Evolutionary conservation across 176 grass and related monocot species (phyloP), one percentile per base, ranked within the genome.

Genomic region (Zizania latifolia): DNA sequence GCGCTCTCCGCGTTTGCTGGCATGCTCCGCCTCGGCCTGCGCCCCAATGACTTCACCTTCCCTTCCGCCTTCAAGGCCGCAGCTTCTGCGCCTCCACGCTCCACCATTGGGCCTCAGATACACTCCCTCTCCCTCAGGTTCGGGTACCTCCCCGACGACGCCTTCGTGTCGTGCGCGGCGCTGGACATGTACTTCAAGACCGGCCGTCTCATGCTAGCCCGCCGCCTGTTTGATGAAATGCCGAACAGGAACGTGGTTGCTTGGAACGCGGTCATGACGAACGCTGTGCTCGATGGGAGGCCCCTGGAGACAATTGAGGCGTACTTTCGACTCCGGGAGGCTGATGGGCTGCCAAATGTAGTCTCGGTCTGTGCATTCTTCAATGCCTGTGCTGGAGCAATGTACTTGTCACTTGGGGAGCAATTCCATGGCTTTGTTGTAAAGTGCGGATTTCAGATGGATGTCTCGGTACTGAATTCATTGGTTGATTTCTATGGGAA

Each of bases 181-280:
- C 76, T 97, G 68, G 87, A 92, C 54, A 96, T 96, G 93, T 92
- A 96, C 51, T 92, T 78, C 82, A 96, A 96, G 67, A 96, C 93
- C 1, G 81, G 82, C 8, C 79, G 75, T 10, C 40, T 75, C 2
- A 10, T 16, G 0, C 78, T 90, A 10, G 93, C 84, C 0, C 73
- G 83, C 10, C 82, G 71, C 19, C 75, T 97, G 61, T 92, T 96
- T 38, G 84, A 66, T 11, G 89, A 92, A 86, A 96, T 96, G 89
- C 81, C 86, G 39, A 79, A 86, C 30, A 78, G 63, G 67, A 92
- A 77, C 55, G 48, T 78, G 31, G 87, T 92, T 4, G 85, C 87
- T 29, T 97, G 87, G 87, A 96, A 92, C 4, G 82, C 93, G 1
- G 86, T 96, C 19, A 89, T 96, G 75, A 96, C 81, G 9, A 97